phyloP scores from a whole-genome alignment of 2,329 filamentous ascomycete genomes.

The Raffaelea albimanens region DNA sequence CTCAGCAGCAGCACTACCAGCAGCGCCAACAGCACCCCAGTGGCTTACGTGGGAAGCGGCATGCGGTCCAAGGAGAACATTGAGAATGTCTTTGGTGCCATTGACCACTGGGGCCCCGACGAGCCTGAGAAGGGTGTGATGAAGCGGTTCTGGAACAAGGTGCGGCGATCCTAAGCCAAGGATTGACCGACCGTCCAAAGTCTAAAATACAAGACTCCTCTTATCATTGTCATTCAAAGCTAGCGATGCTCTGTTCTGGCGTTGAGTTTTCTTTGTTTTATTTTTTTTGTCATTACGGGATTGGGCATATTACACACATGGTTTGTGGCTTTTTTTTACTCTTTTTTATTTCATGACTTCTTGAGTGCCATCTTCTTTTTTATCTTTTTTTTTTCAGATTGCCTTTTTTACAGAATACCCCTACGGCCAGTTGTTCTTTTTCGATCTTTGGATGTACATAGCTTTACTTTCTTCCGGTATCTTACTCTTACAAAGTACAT shows the following conservation, averaged over 20 bases:
- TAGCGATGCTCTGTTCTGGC: background rate
- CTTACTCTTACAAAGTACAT: background rate
- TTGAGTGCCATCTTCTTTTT: no score
- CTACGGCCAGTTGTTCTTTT: background rate
- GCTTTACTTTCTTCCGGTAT: background rate
- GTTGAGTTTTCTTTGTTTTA: conserved; percentile 7
- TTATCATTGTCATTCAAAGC: no score
- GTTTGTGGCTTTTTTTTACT: no score
- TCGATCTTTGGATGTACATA: background rate
- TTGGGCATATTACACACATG: no score
- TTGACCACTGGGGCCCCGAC: conserved; percentile 39
- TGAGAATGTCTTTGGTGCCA: conserved; percentile 41
- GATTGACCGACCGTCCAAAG: no score
- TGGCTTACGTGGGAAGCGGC: conserved; percentile 21
- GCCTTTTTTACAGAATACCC: no score
- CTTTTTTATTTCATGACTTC: no score
- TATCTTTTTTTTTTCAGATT: background rate
- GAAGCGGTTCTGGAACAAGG: conserved; percentile 56
- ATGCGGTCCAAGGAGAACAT: conserved; percentile 39
- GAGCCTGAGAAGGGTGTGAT: conserved; percentile 45
- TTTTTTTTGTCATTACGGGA: background rate
- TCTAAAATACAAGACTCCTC: background rate
- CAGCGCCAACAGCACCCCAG: conserved; percentile 12
- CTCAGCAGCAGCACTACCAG: conserved; percentile 18
- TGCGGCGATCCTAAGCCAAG: conserved; percentile 34